Evolutionary conservation across 176 grass and related monocot genomes (phyloP).

Genomic region (Elymus sibiricus): DNA sequence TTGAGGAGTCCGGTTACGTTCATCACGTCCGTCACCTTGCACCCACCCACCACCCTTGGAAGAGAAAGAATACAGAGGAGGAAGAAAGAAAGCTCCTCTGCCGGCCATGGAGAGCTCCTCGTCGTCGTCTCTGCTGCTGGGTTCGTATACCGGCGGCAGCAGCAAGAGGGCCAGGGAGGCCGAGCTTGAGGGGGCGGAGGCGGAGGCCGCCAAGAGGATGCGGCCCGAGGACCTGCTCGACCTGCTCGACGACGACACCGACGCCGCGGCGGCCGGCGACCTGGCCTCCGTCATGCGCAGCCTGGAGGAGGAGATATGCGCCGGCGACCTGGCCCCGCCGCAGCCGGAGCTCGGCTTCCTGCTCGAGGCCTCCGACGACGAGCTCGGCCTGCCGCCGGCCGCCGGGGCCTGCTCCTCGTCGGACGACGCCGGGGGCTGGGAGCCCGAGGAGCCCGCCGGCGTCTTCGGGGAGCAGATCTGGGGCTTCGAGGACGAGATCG

Average conservation of each 20-base stretch:
- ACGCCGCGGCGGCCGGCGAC: constrained; percentile 34
- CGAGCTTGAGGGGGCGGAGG: not conserved
- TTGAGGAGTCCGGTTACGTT: not conserved
- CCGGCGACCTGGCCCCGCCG: not conserved
- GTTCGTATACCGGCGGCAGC: not conserved
- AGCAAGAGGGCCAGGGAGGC: constrained; percentile 45
- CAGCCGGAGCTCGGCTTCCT: constrained; percentile 57
- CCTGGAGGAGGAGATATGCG: constrained; percentile 65
- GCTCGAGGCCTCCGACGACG: constrained; percentile 82
- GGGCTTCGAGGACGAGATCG: constrained; percentile 58
- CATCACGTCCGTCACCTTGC: not conserved
- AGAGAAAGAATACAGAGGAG: not conserved
- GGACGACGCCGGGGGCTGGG: constrained; percentile 9
- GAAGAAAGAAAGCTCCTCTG: rapidly evolving
- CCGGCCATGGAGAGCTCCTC: constrained; percentile 22
- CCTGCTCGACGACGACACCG: constrained; percentile 60
- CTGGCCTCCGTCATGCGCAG: constrained; percentile 78
- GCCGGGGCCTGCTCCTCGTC: not conserved
- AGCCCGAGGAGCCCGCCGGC: not conserved
- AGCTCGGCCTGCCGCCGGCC: constrained; percentile 70
- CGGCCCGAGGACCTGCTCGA: constrained; percentile 54
- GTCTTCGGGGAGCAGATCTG: constrained; percentile 44
- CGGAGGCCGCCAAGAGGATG: constrained; percentile 21
- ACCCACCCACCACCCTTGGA: not conserved
- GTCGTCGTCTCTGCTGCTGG: not conserved